phyloP scores from a whole-genome alignment of 495 filamentous ascomycete genomes.

The Thermochaetoides thermophila region DNA sequence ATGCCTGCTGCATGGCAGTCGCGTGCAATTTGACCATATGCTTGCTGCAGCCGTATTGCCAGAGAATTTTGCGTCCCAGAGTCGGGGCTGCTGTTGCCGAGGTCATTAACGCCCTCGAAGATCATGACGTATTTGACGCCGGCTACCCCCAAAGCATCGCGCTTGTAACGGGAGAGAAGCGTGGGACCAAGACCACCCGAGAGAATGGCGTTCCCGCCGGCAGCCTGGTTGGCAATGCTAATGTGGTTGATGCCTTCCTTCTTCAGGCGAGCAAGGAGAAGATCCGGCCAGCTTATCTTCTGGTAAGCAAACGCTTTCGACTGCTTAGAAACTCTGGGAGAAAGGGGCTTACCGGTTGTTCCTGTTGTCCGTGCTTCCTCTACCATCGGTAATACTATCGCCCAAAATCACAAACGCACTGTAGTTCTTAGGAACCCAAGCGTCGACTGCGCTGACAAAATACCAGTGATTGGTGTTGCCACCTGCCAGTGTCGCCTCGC shows the following conservation, averaged over 20 bases:
- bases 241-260: slow-evolving; percentile 32
- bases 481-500: slow-evolving; percentile 30
- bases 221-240: slow-evolving; percentile 54
- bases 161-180: slow-evolving; percentile 44
- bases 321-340: too few species aligned
- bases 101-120: slow-evolving; percentile 63
- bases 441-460: slow-evolving; percentile 48
- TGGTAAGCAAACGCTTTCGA: too few species aligned
- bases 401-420: slow-evolving; percentile 47
- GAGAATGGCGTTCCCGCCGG: slow-evolving; percentile 55
- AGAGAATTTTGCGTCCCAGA: slow-evolving; percentile 33
- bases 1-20: slow-evolving; percentile 43
- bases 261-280: slow-evolving; percentile 42
- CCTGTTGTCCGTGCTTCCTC: slow-evolving; percentile 44
- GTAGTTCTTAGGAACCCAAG: slow-evolving; percentile 28
- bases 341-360: too few species aligned
- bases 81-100: slow-evolving; percentile 37
- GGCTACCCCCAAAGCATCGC: slow-evolving; percentile 40
- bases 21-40: slow-evolving; percentile 42
- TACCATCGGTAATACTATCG: slow-evolving; percentile 63
- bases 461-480: slow-evolving; percentile 40
- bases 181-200: slow-evolving; percentile 48
- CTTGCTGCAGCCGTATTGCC: slow-evolving; percentile 35
- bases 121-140: slow-evolving; percentile 49
- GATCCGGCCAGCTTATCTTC: slow-evolving; percentile 60